Evolutionary conservation across 1,284 basidiomycete genomes (phyloP), one percentile per base, ranked within the genome.

Genomic region (Cystobasidium slooffiae): DNA sequence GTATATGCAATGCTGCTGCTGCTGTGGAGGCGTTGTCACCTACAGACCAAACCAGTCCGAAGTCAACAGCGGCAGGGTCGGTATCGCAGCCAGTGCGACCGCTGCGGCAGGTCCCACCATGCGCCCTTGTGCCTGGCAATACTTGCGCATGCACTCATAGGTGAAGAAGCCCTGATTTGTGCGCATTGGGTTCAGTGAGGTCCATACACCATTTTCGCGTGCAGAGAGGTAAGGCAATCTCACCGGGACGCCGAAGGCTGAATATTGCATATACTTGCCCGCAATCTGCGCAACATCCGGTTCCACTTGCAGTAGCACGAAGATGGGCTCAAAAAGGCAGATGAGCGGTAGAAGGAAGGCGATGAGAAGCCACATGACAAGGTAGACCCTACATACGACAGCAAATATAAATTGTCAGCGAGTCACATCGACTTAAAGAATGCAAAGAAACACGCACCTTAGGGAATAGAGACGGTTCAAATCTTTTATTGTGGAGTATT

Each of bases 251-350:
- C 69, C 69, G 6, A 52, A 46, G 6, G 69, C 37, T 52, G 49
- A 49, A 24, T 41, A 53, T 6, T 59, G 69, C 69, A 72, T 72
- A 31, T 64, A 72, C 20, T 31, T 52, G 1, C 46, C 58, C 0
- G 69, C 69, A 10, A 73, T 59, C 16, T 65, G 49, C 9, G 70
- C 62, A 14, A 55, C 62, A 47, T 65, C 70, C 9, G 62, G n/a
- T 22, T 73, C 70, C 7, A 73, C 63, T 49, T 41, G 47, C 10
- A 73, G 47, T 20, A 73, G 24, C 9, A 52, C 20, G 70, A 73
- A 73, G 63, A 73, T 65, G 6, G 62, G 62, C 53, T 73, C 70
- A 41, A 66, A 73, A n/a, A 46, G 24, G 22, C 52, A 65, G n/a
- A 59, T 55, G 31, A 73, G 37, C 9, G 58, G 51, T 6, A 73